A percentile compares a stretch with the other conserved stretches of the same genome.
These are phyloP conservation scores for Saccharomyces mikatae DNA, from an alignment of 805 yeast genomes.

Conservation along the genomic window DNA sequence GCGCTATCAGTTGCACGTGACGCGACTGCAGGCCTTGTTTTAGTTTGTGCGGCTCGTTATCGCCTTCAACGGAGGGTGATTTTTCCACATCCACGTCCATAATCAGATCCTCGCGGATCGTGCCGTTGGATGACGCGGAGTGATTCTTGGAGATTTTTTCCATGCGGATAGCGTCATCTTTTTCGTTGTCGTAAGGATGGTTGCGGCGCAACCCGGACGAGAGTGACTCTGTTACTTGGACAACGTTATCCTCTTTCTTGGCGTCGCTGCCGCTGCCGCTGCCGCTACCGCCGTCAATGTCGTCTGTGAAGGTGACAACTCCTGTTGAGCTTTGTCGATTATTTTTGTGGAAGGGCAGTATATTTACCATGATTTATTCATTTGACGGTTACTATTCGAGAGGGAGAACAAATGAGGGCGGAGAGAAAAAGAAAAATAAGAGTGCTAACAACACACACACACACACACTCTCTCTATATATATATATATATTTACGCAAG, in stretches of 20 bases:
- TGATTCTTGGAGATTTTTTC: slow-evolving; percentile 2
- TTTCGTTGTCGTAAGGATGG: neutral
- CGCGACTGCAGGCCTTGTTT: slow-evolving; percentile 39
- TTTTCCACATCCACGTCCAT: slow-evolving; percentile 4
- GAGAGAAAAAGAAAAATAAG: neutral
- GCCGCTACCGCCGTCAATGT: neutral
- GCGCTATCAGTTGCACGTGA: slow-evolving; percentile 73
- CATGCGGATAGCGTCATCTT: slow-evolving; percentile 1
- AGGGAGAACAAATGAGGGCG: neutral
- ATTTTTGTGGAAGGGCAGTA: neutral
- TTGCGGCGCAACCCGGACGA: neutral
- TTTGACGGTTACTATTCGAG: neutral
- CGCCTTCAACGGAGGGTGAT: slow-evolving; percentile 7
- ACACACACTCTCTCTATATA: neutral
- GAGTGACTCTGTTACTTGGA: neutral
- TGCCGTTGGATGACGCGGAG: neutral
- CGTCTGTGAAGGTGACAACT: neutral
- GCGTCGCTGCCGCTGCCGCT: neutral
- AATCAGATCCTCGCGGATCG: neutral
- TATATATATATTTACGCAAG: neutral
- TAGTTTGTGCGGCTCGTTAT: slow-evolving; percentile 2
- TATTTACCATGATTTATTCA: neutral
- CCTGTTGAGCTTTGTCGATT: neutral
- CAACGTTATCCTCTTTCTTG: neutral
- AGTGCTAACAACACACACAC: neutral